These are phyloP conservation scores for Cadophora sp. DNA, from an alignment of 2,329 filamentous ascomycete genomes.

Conservation along the genomic window DNA sequence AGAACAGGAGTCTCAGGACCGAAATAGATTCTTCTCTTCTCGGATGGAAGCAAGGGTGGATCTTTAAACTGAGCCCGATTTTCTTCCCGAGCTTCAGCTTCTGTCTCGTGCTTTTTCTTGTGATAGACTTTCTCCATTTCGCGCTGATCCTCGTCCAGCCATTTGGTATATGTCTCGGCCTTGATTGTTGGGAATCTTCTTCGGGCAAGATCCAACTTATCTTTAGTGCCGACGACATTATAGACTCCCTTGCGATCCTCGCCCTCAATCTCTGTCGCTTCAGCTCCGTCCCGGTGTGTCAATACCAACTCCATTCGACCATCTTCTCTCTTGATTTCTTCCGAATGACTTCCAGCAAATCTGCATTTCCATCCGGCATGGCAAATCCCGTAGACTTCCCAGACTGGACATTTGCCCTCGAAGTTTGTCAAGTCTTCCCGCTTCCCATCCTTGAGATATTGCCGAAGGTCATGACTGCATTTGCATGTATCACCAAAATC, in stretches of 20 bases:
- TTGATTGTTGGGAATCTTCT: constrained; percentile 74
- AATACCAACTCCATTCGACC: constrained; percentile 84
- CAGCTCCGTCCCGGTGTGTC: constrained; percentile 51
- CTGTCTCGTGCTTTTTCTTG: constrained; percentile 47
- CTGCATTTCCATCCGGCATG: constrained; percentile 92
- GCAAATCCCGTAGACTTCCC: constrained; percentile 77
- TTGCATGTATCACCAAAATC: constrained; percentile 82
- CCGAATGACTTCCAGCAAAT: constrained; percentile 85
- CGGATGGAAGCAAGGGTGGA: constrained; percentile 85
- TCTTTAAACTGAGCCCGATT: constrained; percentile 83
- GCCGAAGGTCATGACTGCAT: constrained; percentile 82
- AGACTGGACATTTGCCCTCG: constrained; percentile 81
- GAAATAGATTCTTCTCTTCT: constrained; percentile 94
- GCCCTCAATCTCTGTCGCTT: constrained; percentile 45
- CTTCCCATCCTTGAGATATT: constrained; percentile 83
- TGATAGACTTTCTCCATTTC: constrained; percentile 56
- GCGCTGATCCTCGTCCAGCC: constrained; percentile 73
- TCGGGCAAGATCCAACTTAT: constrained; percentile 78
- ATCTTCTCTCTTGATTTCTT: constrained; percentile 78
- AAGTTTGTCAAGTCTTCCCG: constrained; percentile 80
- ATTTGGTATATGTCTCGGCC: constrained; percentile 78
- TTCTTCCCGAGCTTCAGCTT: constrained; percentile 62
- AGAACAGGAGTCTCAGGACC: constrained; percentile 90
- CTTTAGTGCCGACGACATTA: constrained; percentile 73
- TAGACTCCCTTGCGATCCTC: constrained; percentile 67